phyloP scores from a whole-genome alignment of 306 rosid species.

The Elaeagnus macrophylla region DNA sequence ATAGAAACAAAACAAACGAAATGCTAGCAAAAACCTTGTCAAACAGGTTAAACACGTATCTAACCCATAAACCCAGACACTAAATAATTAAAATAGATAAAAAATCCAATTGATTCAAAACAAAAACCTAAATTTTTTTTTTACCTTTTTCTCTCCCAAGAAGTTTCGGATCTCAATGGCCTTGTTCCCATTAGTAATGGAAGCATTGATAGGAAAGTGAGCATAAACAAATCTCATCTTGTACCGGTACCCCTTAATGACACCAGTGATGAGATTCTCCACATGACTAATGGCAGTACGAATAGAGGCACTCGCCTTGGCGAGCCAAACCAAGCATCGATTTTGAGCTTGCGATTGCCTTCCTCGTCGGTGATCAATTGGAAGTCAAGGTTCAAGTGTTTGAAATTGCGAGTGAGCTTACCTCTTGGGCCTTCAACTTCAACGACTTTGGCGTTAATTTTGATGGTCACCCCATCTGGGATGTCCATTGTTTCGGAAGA shows the following conservation, averaged over 20 bases:
- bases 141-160: conserved; percentile 71
- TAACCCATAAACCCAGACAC: no score
- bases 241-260: conserved; percentile 79
- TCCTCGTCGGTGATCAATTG: conserved; percentile 56
- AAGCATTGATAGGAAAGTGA: conserved; percentile 74
- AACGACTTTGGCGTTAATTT: conserved; percentile 65
- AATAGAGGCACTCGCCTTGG: conserved; percentile 67
- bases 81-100: neutral
- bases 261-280: conserved; percentile 67
- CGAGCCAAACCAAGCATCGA: conserved; percentile 66
- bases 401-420: conserved; percentile 54
- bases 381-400: conserved; percentile 62
- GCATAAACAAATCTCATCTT: conserved; percentile 82
- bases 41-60: no score
- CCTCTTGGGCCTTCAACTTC: conserved; percentile 84
- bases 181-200: conserved; percentile 28
- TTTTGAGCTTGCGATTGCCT: conserved; percentile 53
- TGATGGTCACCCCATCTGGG: conserved; percentile 58
- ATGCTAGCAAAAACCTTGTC: no score
- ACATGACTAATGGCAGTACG: conserved; percentile 76
- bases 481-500: conserved; percentile 16
- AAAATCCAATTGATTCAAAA: neutral
- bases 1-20: no score
- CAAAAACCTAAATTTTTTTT: neutral
- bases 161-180: conserved; percentile 53